These are phyloP conservation scores for Neopestalotiopsis sp. DNA, from an alignment of 2,329 filamentous ascomycete genomes.

Conservation along the genomic window DNA sequence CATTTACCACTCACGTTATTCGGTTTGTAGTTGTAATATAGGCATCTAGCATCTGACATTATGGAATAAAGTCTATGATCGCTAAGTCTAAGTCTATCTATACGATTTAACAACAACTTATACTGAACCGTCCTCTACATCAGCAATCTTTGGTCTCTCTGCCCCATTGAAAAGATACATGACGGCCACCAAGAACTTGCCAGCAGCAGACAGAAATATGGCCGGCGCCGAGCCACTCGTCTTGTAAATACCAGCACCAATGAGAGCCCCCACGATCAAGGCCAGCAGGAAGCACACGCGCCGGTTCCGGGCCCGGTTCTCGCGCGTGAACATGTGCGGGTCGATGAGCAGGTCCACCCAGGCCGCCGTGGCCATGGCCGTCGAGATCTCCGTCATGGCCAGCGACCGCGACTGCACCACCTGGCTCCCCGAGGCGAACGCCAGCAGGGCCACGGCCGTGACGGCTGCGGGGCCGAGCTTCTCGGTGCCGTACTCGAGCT, in stretches of 20 bases:
- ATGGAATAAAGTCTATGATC: no score
- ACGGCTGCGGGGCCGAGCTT: conserved; percentile 45
- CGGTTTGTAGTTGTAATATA: no score
- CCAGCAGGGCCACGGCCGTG: conserved; percentile 55
- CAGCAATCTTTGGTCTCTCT: conserved; percentile 36
- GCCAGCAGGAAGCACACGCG: conserved; percentile 54
- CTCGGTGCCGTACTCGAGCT: conserved; percentile 46
- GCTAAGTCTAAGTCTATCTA: not conserved
- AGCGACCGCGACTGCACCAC: conserved; percentile 62
- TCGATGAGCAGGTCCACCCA: conserved; percentile 67
- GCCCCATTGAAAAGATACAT: conserved; percentile 50
- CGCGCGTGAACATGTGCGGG: conserved; percentile 48
- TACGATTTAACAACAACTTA: not conserved
- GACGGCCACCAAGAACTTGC: conserved; percentile 50
- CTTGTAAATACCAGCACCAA: conserved; percentile 57
- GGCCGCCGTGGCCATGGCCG: conserved; percentile 69
- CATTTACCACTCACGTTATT: no score
- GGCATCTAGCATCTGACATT: no score
- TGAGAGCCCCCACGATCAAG: conserved; percentile 54
- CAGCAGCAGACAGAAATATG: conserved; percentile 48
- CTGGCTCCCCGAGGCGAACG: conserved; percentile 62
- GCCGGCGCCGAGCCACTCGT: conserved; percentile 48
- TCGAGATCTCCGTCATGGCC: conserved; percentile 65
- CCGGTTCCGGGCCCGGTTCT: conserved; percentile 57
- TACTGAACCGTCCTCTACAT: conserved; percentile 20